Evolutionary conservation across 1,284 basidiomycete genomes (phyloP).

Genomic region (Rhodotorula glutinis): DNA sequence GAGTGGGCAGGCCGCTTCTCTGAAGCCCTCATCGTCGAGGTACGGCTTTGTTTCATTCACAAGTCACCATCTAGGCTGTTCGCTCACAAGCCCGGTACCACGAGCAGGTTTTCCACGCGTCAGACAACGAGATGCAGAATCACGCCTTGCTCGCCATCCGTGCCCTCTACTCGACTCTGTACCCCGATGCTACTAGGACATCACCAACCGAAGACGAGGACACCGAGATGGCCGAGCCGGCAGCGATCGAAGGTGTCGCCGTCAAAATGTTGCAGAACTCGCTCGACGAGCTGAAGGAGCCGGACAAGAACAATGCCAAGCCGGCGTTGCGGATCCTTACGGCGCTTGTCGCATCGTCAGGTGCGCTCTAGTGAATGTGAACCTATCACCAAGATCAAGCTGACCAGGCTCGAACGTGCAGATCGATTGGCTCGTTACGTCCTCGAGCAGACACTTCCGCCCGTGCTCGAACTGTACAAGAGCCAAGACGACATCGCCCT

Average conservation of each 20-base stretch:
- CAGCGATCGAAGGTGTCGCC: slow-evolving; percentile 59
- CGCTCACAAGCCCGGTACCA: not conserved
- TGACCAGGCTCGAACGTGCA: slow-evolving; percentile 46
- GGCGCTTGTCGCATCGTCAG: slow-evolving; percentile 56
- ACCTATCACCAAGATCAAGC: not conserved
- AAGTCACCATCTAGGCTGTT: not conserved
- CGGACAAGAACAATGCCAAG: slow-evolving; percentile 85
- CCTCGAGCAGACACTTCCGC: slow-evolving; percentile 64
- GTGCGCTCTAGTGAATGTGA: not conserved
- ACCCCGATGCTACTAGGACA: slow-evolving; percentile 46
- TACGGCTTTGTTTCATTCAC: too few relatives aligned
- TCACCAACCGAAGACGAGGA: not conserved
- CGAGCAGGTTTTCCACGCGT: slow-evolving; percentile 77
- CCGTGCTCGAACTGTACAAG: slow-evolving; percentile 70
- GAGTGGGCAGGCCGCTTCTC: slow-evolving; percentile 71
- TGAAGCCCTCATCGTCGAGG: slow-evolving; percentile 84
- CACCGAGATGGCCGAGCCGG: not conserved
- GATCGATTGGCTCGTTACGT: slow-evolving; percentile 68
- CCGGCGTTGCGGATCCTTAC: slow-evolving; percentile 77
- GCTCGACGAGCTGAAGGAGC: slow-evolving; percentile 71
- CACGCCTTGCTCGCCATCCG: slow-evolving; percentile 68
- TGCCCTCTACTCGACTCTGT: slow-evolving; percentile 68
- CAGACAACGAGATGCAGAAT: slow-evolving; percentile 65
- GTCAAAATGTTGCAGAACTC: slow-evolving; percentile 75
- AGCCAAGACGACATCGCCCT: slow-evolving; percentile 71